phyloP scores from a whole-genome alignment of 441 rosid genomes.

The Erodium texanum region DNA sequence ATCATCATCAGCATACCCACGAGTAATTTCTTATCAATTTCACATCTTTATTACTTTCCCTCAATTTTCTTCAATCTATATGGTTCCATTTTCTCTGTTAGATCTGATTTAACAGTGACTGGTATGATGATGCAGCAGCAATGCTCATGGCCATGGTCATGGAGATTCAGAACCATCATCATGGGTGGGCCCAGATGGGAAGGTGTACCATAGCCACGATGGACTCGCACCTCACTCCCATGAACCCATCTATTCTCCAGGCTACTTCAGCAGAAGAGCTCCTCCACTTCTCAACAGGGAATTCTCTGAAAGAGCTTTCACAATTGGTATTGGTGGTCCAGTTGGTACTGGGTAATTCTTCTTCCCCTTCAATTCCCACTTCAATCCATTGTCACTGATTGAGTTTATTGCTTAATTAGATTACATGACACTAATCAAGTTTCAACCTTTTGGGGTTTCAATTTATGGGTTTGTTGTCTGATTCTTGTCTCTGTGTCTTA shows the following conservation, averaged over 20 bases:
- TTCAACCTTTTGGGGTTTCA: background rate
- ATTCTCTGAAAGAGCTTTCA: constrained; percentile 88
- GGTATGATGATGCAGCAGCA: constrained; percentile 15
- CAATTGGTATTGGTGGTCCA: constrained; percentile 95
- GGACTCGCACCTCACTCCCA: constrained; percentile 95
- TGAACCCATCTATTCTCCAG: constrained; percentile 94
- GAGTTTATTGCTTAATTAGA: background rate
- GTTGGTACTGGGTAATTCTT: constrained; percentile 84
- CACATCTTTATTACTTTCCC: background rate
- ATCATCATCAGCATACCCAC: constrained; percentile 26
- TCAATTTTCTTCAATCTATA: background rate
- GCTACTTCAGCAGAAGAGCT: constrained; percentile 84
- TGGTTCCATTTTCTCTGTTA: background rate
- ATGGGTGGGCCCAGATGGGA: constrained; percentile 77
- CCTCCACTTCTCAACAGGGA: constrained; percentile 61
- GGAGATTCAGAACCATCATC: constrained; percentile 21
- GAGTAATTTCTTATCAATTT: constrained; percentile 15
- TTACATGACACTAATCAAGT: background rate
- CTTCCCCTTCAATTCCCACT: background rate
- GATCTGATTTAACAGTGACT: constrained; percentile 14
- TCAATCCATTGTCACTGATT: background rate
- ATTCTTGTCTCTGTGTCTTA: background rate
- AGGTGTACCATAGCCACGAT: constrained; percentile 85
- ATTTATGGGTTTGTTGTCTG: background rate
- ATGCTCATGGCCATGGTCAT: background rate